These are phyloP conservation scores for Parafenestella ontariensis DNA, from an alignment of 2,329 filamentous ascomycete species.

Conservation along the genomic window DNA sequence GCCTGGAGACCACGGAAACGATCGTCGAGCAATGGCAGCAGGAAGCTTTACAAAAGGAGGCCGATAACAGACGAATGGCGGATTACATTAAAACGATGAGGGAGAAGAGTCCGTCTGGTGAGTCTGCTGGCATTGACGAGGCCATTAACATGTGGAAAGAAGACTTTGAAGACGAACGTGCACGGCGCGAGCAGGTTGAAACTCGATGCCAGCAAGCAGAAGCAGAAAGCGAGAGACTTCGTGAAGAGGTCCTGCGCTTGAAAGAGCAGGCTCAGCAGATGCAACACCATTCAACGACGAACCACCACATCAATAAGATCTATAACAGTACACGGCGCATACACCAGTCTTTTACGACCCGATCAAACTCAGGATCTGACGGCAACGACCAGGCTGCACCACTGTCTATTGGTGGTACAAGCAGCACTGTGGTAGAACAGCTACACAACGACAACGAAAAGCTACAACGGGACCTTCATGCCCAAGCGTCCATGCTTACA, in stretches of 20 bases:
- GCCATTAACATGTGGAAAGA: conserved; percentile 87
- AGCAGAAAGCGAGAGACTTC: conserved; percentile 82
- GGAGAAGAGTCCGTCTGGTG: conserved; percentile 49
- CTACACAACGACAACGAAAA: conserved; percentile 92
- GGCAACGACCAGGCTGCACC: conserved; percentile 40
- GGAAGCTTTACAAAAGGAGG: conserved; percentile 79
- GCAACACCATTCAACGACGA: conserved; percentile 44
- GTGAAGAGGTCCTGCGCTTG: conserved; percentile 82
- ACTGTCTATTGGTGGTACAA: conserved; percentile 50
- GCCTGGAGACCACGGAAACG: conserved; percentile 81
- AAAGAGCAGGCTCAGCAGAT: conserved; percentile 52
- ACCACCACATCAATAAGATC: conserved; percentile 45
- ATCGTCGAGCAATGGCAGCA: conserved; percentile 83
- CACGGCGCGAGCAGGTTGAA: conserved; percentile 85
- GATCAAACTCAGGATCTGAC: conserved; percentile 51
- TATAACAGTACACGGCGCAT: conserved; percentile 50
- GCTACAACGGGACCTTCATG: conserved; percentile 87
- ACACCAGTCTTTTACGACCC: conserved; percentile 46
- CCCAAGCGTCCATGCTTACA: conserved; percentile 96
- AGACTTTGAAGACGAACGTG: conserved; percentile 88
- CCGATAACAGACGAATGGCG: conserved; percentile 84
- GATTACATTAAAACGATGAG: conserved; percentile 76
- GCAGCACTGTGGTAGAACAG: conserved; percentile 81
- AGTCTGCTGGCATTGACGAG: conserved; percentile 49
- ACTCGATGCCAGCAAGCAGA: conserved; percentile 87